phyloP scores from a whole-genome alignment of 192 early-diverging fungal species.

The Diversispora epigaea region DNA sequence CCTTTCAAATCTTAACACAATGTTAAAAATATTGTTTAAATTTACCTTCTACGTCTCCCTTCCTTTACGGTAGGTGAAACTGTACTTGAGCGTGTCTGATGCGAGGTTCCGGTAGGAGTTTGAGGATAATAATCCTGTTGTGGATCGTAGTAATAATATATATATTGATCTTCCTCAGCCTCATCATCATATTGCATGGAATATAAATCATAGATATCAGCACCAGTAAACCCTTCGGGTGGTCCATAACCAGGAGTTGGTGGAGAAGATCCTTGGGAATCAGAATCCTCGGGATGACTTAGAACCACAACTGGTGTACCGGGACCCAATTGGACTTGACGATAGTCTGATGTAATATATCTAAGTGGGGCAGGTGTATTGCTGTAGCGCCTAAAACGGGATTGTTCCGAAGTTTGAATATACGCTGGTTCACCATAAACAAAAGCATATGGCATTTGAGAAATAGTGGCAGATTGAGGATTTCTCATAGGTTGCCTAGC shows the following conservation, averaged over 20 bases:
- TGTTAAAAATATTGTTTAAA: background rate
- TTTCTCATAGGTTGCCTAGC: conserved; percentile 4
- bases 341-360: conserved; percentile 16
- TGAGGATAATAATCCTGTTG: conserved; percentile 23
- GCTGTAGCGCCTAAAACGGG: conserved; percentile 20
- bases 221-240: background rate
- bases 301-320: conserved; percentile 32
- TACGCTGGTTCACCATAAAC: conserved; percentile 21
- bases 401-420: conserved; percentile 11
- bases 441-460: conserved; percentile 4
- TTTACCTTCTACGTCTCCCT: conserved; percentile 33
- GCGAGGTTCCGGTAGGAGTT: conserved; percentile 24
- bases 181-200: conserved; percentile 23
- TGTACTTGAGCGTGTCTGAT: conserved; percentile 7
- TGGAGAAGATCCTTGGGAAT: conserved; percentile 32
- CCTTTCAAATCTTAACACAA: background rate
- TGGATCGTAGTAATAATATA: conserved; percentile 26
- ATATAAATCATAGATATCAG: conserved; percentile 25
- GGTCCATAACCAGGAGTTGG: conserved; percentile 29
- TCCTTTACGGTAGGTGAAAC: conserved; percentile 17
- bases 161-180: conserved; percentile 11
- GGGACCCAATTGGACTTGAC: conserved; percentile 22
- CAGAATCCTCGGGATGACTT: conserved; percentile 34
- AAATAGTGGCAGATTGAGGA: background rate
- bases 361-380: conserved; percentile 17